Percentiles rank a stretch among this genome's conserved stretches.
phyloP scores from a whole-genome alignment of 2,329 filamentous ascomycete species.

The Penicillium concentricum region DNA sequence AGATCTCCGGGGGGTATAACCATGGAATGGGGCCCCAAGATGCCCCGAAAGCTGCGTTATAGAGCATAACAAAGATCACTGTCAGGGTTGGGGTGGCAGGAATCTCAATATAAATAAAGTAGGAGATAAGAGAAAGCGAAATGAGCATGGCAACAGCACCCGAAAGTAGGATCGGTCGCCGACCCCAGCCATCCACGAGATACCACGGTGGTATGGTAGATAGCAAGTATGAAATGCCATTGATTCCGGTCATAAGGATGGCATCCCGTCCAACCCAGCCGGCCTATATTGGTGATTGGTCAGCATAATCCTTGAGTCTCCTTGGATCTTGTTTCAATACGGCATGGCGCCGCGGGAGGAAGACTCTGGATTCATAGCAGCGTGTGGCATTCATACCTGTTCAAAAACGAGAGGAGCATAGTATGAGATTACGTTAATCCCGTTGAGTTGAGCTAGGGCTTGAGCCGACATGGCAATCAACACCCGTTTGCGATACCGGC shows the following conservation, averaged over 20 bases:
- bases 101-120: slow-evolving; percentile 90
- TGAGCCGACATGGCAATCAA: slow-evolving; percentile 99
- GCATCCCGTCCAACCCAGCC: slow-evolving; percentile 92
- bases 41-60: slow-evolving; percentile 95
- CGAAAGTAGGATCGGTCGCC: slow-evolving; percentile 82
- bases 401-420: slow-evolving; percentile 97
- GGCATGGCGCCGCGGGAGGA: neutral
- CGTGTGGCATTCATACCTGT: slow-evolving; percentile 47
- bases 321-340: neutral
- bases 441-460: slow-evolving; percentile 91
- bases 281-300: slow-evolving; percentile 45
- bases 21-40: slow-evolving; percentile 98
- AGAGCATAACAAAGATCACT: slow-evolving; percentile 94
- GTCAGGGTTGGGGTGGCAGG: slow-evolving; percentile 74
- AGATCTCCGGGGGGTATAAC: slow-evolving; percentile 98
- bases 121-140: slow-evolving; percentile 84
- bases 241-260: slow-evolving; percentile 96
- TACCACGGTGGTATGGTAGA: slow-evolving; percentile 98
- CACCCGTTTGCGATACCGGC: slow-evolving; percentile 82
- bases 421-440: slow-evolving; percentile 99
- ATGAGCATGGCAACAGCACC: slow-evolving; percentile 88
- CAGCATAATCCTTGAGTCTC: neutral
- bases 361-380: neutral
- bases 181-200: slow-evolving; percentile 87
- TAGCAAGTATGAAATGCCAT: slow-evolving; percentile 83